Conservation (phyloP, 2,329 filamentous ascomycete species). For the Cordyceps farinosa region DNA sequence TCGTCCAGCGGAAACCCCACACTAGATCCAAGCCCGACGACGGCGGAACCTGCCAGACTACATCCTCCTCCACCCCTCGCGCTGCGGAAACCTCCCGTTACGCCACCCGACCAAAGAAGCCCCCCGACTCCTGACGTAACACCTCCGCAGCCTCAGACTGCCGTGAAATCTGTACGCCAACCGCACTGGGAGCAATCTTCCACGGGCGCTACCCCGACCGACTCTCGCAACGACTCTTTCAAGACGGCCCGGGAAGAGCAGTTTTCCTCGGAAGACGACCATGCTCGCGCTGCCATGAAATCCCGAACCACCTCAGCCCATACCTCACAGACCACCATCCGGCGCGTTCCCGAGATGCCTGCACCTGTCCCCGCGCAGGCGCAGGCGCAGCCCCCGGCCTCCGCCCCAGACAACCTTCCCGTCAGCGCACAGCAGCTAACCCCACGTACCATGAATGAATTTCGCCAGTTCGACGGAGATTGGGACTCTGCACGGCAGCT, state of each 20-base stretch:
- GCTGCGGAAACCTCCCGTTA: constrained; percentile 45
- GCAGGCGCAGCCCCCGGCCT: constrained; percentile 40
- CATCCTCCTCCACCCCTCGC: constrained; percentile 30
- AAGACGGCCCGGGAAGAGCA: constrained; percentile 66
- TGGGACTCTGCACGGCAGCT: constrained; percentile 38
- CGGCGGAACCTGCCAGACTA: constrained; percentile 37
- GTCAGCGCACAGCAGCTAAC: constrained; percentile 26
- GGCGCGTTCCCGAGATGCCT: constrained; percentile 32
- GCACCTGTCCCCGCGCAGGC: constrained; percentile 40
- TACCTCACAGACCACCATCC: constrained; percentile 44
- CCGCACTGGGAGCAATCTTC: constrained; percentile 45
- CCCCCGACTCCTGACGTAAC: constrained; percentile 74
- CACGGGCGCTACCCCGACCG: constrained; percentile 54
- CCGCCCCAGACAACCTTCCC: constrained; percentile 32
- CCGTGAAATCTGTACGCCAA: constrained; percentile 45
- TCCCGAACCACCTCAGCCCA: constrained; percentile 38
- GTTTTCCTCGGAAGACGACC: constrained; percentile 59
- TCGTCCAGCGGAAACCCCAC: constrained; percentile 51
- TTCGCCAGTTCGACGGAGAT: constrained; percentile 56
- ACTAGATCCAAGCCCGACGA: constrained; percentile 40
- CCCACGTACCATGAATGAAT: constrained; percentile 45
- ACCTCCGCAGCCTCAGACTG: constrained; percentile 54
- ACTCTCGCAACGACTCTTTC: constrained; percentile 67
- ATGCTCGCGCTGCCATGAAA: constrained; percentile 40
- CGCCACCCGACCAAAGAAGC: constrained; percentile 62